Base-by-base conservation (phyloP, 352 stramenopile species). In the Phytophthora ramorum region DNA sequence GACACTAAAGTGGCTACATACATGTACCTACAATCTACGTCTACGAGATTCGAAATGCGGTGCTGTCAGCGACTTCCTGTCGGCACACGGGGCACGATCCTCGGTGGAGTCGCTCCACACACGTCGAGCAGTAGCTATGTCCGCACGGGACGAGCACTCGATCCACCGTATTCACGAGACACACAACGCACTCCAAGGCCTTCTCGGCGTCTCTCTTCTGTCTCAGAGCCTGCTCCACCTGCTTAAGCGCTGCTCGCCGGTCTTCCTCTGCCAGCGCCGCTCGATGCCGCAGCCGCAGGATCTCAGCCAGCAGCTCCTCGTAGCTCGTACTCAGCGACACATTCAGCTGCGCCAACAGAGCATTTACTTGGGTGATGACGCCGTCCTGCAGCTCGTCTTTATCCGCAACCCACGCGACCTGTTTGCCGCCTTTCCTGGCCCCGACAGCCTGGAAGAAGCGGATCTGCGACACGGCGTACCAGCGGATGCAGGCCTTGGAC, bases 91-190 rank as follows among this genome's bases (percentile, higher is more conserved):
- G 81, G 17, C 81, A 88, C 40, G 65, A 71, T 30, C 50, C 63
- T 40, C 58, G 62, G 13, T 75, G 65, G 8, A 90, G 61, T 16
- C 78, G 71, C 9, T 65, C n/a, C n/a, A 87, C 61, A 59, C 82
- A 91, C 9, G 45, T 24, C 16, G 64, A 55, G 67, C 79, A 91
- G 56, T 83, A 87, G 61, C 81, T 85, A 69, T 91, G 79, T 38
- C 79, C 81, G 16, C 81, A 89, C 3, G 81, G 79, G 10, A 87
- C 71, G 10, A 91, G 69, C 50, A 88, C 79, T 37, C 75, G 70
- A 44, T 87, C 71, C 28, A 91, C 75, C 4, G 72, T 41, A 51
- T 76, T 70, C 50, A 87, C 73, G 17, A 91, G 57, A 52, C 82
- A 91, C 37, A 89, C 72, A n/a, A 76, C 75, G 66, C 82, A 91